Evolutionary conservation across 164 flowering plant genomes (phyloP).

Genomic region (Nelumbo lutea): DNA sequence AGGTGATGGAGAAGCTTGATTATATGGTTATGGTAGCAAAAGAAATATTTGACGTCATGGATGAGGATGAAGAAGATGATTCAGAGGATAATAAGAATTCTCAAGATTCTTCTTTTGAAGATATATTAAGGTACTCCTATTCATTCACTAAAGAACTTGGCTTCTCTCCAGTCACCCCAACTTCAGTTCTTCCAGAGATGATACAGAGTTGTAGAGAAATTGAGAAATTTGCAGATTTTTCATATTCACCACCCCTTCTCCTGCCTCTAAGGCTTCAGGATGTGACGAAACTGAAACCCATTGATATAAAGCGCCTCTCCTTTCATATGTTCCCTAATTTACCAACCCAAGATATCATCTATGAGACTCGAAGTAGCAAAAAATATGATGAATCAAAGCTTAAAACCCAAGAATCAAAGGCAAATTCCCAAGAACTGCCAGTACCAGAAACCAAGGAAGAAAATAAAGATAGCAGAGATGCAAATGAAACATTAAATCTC

Average conservation of each 20-base stretch:
- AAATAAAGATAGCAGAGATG: background rate
- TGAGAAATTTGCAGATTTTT: slow-evolving; percentile 17
- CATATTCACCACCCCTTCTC: slow-evolving; percentile 44
- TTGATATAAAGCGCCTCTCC: slow-evolving; percentile 57
- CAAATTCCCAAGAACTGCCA: slow-evolving; percentile 3
- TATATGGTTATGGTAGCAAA: slow-evolving; percentile 45
- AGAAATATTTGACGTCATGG: slow-evolving; percentile 51
- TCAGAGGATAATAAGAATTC: slow-evolving; percentile 12
- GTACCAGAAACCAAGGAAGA: slow-evolving; percentile 1
- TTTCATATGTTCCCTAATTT: slow-evolving; percentile 38
- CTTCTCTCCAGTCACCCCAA: slow-evolving; percentile 64
- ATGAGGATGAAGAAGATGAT: slow-evolving; percentile 42
- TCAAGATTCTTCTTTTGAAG: slow-evolving; percentile 18
- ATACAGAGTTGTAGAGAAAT: slow-evolving; percentile 7
- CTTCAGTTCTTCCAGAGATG: slow-evolving; percentile 58
- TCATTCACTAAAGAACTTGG: slow-evolving; percentile 30
- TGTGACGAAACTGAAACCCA: slow-evolving; percentile 59
- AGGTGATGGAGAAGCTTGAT: slow-evolving; percentile 40
- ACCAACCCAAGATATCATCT: slow-evolving; percentile 13
- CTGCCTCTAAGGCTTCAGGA: slow-evolving; percentile 47
- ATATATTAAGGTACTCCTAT: slow-evolving; percentile 21
- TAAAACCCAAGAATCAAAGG: slow-evolving; percentile 15
- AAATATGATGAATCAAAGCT: slow-evolving; percentile 7
- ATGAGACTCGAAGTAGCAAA: slow-evolving; percentile 4
- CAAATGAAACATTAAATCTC: slow-evolving; percentile 9